Conservation (phyloP, 805 yeast species). For the Wickerhamomyces queroliae region DNA sequence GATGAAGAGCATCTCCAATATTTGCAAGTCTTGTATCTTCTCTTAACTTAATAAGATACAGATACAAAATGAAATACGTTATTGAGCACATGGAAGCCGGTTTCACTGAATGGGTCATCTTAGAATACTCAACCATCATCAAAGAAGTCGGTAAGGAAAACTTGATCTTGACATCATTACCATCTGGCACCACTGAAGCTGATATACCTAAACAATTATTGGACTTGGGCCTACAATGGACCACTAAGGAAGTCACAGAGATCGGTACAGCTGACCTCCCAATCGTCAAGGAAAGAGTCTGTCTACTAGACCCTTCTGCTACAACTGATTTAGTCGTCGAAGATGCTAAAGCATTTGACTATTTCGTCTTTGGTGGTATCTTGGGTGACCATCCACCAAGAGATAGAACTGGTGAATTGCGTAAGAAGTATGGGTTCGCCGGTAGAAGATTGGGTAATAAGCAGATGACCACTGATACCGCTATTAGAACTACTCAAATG, state of each 20-base stretch:
- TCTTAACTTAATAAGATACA: too few relatives aligned
- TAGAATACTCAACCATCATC: conserved; percentile 81
- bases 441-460: conserved; percentile 83
- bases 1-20: background rate
- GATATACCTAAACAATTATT: conserved; percentile 60
- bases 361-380: conserved; percentile 94
- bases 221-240: conserved; percentile 73
- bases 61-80: conserved; percentile 66
- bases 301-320: conserved; percentile 89
- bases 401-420: conserved; percentile 88
- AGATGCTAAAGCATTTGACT: conserved; percentile 66
- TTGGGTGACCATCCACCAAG: conserved; percentile 89
- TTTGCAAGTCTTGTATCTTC: background rate
- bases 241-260: conserved; percentile 62
- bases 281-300: conserved; percentile 54
- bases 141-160: conserved; percentile 78
- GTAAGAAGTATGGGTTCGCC: conserved; percentile 72
- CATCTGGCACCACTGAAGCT: conserved; percentile 47
- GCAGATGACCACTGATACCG: conserved; percentile 98
- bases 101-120: conserved; percentile 90
- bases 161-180: conserved; percentile 71
- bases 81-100: conserved; percentile 98
- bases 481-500: conserved; percentile 82
- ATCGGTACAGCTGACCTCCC: conserved; percentile 27
- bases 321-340: conserved; percentile 62